These are phyloP conservation scores for Penicillium cataractarum DNA, from an alignment of 495 filamentous ascomycete genomes.

Conservation along the genomic window DNA sequence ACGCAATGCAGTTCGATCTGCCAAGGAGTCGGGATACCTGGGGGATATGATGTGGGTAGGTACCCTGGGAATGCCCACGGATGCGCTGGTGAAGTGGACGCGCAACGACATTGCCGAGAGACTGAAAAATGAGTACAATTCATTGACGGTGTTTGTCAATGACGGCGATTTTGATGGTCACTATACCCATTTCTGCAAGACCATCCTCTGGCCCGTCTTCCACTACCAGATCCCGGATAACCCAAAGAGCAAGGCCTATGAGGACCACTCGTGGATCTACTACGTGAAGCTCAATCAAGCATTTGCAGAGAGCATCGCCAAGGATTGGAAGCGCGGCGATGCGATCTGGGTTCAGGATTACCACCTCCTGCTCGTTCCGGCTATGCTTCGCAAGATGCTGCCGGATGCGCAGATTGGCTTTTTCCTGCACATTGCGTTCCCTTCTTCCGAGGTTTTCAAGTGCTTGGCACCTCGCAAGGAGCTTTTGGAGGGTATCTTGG, in stretches of 20 bases:
- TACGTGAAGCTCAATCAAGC: slow-evolving; percentile 89
- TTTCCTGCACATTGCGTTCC: slow-evolving; percentile 93
- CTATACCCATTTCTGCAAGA: slow-evolving; percentile 92
- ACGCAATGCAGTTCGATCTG: slow-evolving; percentile 81
- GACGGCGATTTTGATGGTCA: slow-evolving; percentile 91
- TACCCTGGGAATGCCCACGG: slow-evolving; percentile 88
- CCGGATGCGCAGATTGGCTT: slow-evolving; percentile 93
- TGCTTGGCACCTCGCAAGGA: slow-evolving; percentile 83
- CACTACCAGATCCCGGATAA: slow-evolving; percentile 97
- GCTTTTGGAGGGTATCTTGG: slow-evolving; percentile 86
- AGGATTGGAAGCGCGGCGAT: slow-evolving; percentile 89
- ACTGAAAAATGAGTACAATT: slow-evolving; percentile 77
- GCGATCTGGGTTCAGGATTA: slow-evolving; percentile 95
- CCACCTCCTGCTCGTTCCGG: slow-evolving; percentile 87
- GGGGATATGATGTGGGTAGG: slow-evolving; percentile 84
- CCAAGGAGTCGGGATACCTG: slow-evolving; percentile 62
- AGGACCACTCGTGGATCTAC: slow-evolving; percentile 94
- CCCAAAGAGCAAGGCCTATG: slow-evolving; percentile 95
- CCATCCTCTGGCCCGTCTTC: slow-evolving; percentile 88
- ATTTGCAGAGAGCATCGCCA: slow-evolving; percentile 85
- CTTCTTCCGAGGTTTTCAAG: slow-evolving; percentile 91
- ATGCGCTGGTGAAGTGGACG: slow-evolving; percentile 69
- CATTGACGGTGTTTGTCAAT: slow-evolving; percentile 77
- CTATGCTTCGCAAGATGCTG: slow-evolving; percentile 81
- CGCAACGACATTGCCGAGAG: slow-evolving; percentile 78